Conservation (phyloP, 805 yeast genomes). For the Pichia paraexigua region DNA sequence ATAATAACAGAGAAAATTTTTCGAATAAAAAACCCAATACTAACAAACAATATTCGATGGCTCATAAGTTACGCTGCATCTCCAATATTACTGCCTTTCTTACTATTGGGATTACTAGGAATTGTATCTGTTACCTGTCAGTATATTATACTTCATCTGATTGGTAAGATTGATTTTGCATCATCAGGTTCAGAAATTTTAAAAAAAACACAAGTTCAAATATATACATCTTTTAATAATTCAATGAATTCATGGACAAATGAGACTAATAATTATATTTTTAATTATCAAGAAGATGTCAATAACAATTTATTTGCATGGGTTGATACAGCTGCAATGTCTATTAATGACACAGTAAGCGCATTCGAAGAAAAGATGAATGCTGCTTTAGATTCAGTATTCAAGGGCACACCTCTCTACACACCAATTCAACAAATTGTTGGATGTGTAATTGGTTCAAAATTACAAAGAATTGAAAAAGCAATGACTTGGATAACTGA, state of each 20-base stretch:
- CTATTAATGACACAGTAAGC: constrained; percentile 54
- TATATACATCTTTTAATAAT: constrained; percentile 18
- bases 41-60: constrained; percentile 32
- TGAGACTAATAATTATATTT: constrained; percentile 48
- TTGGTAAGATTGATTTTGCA: constrained; percentile 3
- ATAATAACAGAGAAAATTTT: constrained; percentile 12
- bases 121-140: constrained; percentile 48
- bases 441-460: constrained; percentile 72
- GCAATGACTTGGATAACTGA: constrained; percentile 77
- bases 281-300: constrained; percentile 38
- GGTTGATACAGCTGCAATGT: constrained; percentile 46
- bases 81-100: constrained; percentile 39
- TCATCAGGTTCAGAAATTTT: constrained; percentile 5
- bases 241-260: constrained; percentile 43
- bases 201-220: constrained; percentile 10
- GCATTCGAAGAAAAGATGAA: constrained; percentile 54
- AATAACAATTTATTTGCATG: constrained; percentile 64
- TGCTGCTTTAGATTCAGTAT: constrained; percentile 45
- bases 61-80: constrained; percentile 44
- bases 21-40: constrained; percentile 11
- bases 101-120: constrained; percentile 53
- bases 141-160: constrained; percentile 32
- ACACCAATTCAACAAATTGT: constrained; percentile 59
- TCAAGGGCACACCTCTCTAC: constrained; percentile 62
- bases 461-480: constrained; percentile 52